phyloP scores from a whole-genome alignment of 345 rosid genomes.

The Eucalyptus tenuipes region DNA sequence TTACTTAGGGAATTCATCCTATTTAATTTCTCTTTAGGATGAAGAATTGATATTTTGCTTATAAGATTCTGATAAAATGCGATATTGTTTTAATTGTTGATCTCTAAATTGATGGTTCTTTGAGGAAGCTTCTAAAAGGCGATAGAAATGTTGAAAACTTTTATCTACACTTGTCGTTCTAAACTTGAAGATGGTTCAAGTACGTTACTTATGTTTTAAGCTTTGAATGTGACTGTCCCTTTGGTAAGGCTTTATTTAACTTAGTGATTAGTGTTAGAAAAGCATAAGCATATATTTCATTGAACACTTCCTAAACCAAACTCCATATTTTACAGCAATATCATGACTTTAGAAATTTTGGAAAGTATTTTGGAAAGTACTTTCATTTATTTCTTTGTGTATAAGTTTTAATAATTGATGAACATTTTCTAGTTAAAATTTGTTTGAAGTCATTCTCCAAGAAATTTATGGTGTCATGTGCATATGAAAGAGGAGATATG shows the following conservation, averaged over 20 bases:
- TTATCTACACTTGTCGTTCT: constrained; percentile 58
- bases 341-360: background rate
- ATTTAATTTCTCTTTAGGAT: background rate
- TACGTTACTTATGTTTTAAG: constrained; percentile 12
- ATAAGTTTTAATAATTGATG: background rate
- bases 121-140: constrained; percentile 49
- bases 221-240: background rate
- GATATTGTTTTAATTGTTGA: background rate
- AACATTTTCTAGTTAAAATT: too few species aligned
- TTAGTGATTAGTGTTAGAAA: background rate
- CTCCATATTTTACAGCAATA: background rate
- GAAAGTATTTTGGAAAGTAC: background rate
- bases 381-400: background rate
- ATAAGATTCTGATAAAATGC: background rate
- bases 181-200: constrained; percentile 72
- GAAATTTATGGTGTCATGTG: too few species aligned
- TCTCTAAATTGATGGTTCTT: constrained; percentile 45
- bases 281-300: background rate
- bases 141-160: constrained; percentile 60
- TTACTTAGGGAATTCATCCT: background rate
- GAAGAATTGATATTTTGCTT: background rate
- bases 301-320: background rate
- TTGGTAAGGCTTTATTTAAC: background rate
- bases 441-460: too few species aligned
- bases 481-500: too few species aligned